These are phyloP conservation scores for Boechera divaricarpa DNA, from an alignment of 345 rosid species.

Conservation along the genomic window DNA sequence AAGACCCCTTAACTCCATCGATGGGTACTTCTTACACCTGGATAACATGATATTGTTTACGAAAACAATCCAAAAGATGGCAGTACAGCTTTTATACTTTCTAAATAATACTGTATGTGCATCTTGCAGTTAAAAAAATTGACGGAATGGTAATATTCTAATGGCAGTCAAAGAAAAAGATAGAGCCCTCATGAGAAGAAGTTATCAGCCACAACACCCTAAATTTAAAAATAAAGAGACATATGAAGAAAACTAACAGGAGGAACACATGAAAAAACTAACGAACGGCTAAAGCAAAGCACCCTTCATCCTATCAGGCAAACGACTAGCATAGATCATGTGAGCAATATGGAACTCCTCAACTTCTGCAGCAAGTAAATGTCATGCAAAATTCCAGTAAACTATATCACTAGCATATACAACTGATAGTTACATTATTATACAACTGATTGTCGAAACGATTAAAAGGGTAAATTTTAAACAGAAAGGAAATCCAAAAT, in stretches of 20 bases:
- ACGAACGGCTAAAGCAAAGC: slow-evolving; percentile 8
- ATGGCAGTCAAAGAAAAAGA: slow-evolving; percentile 13
- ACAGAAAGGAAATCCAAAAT: slow-evolving; percentile 1
- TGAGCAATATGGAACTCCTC: slow-evolving; percentile 19
- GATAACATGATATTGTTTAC: slow-evolving; percentile 20
- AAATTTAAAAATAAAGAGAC: slow-evolving; percentile 3
- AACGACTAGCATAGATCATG: slow-evolving; percentile 27
- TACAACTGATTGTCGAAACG: slow-evolving; percentile 1
- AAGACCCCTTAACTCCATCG: slow-evolving; percentile 98
- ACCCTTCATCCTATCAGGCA: slow-evolving; percentile 21
- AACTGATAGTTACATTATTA: slow-evolving; percentile 1
- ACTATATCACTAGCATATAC: background rate
- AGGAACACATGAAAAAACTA: slow-evolving; percentile 20
- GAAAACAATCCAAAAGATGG: slow-evolving; percentile 22
- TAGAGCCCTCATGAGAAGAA: slow-evolving; percentile 1
- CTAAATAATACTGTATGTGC: slow-evolving; percentile 5
- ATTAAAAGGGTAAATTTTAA: background rate
- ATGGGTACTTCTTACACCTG: slow-evolving; percentile 99
- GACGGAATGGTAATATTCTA: slow-evolving; percentile 2
- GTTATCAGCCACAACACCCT: slow-evolving; percentile 10
- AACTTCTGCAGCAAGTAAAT: slow-evolving; percentile 23
- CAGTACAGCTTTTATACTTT: slow-evolving; percentile 19
- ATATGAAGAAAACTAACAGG: slow-evolving; percentile 5
- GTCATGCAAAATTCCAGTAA: slow-evolving; percentile 10
- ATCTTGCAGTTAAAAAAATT: slow-evolving; percentile 14